Base-by-base conservation (phyloP, 2,329 filamentous ascomycete species). In the Grosmannia clavigera region DNA sequence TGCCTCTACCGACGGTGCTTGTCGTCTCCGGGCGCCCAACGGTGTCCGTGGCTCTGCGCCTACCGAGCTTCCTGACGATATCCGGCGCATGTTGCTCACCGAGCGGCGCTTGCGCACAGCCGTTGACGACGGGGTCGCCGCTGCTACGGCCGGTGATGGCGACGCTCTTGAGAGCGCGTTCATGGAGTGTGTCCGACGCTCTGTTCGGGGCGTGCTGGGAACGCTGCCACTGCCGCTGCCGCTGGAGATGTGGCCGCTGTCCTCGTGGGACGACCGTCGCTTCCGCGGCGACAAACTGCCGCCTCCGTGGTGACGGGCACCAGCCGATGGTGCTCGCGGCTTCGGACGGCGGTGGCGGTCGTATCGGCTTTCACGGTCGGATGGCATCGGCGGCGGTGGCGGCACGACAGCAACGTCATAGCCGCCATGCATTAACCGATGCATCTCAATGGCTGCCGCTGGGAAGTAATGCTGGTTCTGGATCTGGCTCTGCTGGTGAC, bases 271-370 rank as follows among this genome's bases (percentile, higher is more conserved):
- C 33, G 54, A 16, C 5, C 54, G 22, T 9, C 58, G 58, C 58
- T 60, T 60, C 31, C 58, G 58, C 22, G 58, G 58, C 53, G 58
- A 60, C 46, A 60, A 31, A 19, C 57, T 29, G 27, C 38, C 59
- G 60, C 70, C 16, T 40, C 38, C 38, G 14, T 40, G 19, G 70
- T 73, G 35, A 70, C 79, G 73, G 19, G 80, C 77, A 3, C 80
- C 80, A 0, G 79, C 79, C 1, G 79, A 81, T 1, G 79, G 80
- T 5, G 80, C 80, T 12, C 76, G 74, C 1, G 80, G 79, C 58
- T 78, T 78, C 14, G 76, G 75, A 38, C 74, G 73, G 35, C 73
- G 70, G 9, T 46, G 60, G 38, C 60, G 61, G 56, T 40, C 33
- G n/a, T 40, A 25, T 46, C 29, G 57, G 11, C 14, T 31, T 19